These are phyloP conservation scores for Phytophthora ohioensis DNA, from an alignment of 352 stramenopile genomes.

Conservation along the genomic window DNA sequence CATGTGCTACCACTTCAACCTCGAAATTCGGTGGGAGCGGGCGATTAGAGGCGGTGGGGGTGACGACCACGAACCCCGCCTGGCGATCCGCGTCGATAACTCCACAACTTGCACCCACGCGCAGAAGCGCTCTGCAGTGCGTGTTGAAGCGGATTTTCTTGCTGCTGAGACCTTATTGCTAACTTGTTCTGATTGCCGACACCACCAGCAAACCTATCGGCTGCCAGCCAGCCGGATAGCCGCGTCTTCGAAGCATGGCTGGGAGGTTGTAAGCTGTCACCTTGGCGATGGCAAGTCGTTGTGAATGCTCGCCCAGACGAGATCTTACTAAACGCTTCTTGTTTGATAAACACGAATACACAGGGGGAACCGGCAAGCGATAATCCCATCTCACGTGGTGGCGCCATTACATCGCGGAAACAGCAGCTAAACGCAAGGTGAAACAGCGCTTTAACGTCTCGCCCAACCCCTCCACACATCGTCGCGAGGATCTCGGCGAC, in stretches of 20 bases:
- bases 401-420: slow-evolving; percentile 19
- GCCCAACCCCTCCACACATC: slow-evolving; percentile 36
- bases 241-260: slow-evolving; percentile 31
- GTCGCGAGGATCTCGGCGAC: slow-evolving; percentile 6
- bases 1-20: slow-evolving; percentile 15
- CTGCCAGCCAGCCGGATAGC: slow-evolving; percentile 2
- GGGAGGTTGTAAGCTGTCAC: background rate
- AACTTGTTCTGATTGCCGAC: slow-evolving; percentile 8
- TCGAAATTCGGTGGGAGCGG: slow-evolving; percentile 23
- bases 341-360: slow-evolving; percentile 41
- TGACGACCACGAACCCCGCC: background rate
- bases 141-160: slow-evolving; percentile 4
- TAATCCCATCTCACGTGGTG: slow-evolving; percentile 12
- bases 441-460: slow-evolving; percentile 20
- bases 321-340: slow-evolving; percentile 28
- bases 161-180: slow-evolving; percentile 2
- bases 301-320: slow-evolving; percentile 9
- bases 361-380: slow-evolving; percentile 10
- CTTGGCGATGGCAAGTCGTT: background rate
- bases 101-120: background rate
- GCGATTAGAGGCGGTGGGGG: background rate
- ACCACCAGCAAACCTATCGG: slow-evolving; percentile 6
- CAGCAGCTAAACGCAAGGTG: slow-evolving; percentile 23
- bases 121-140: background rate
- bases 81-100: background rate